Conservation (phyloP, 805 yeast genomes). For the Yamadazyma akitaensis region DNA sequence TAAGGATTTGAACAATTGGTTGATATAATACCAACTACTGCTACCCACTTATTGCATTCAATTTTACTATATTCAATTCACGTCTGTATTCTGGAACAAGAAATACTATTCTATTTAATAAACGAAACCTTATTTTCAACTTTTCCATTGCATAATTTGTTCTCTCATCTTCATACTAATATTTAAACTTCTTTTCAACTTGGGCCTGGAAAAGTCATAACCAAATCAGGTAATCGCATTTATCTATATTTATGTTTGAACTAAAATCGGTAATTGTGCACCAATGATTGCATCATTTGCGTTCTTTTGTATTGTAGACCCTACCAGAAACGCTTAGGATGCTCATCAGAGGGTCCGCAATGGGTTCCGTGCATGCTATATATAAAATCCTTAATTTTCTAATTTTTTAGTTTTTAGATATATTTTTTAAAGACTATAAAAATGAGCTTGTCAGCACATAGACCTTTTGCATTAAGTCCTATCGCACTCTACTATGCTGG, state of each 20-base stretch:
- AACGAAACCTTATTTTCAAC: neutral
- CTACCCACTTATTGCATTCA: neutral
- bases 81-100: neutral
- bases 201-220: neutral
- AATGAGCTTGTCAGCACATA: constrained; percentile 4
- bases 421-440: neutral
- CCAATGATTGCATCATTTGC: neutral
- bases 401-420: neutral
- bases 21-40: constrained; percentile 5
- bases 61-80: neutral
- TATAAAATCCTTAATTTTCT: neutral
- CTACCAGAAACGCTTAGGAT: neutral
- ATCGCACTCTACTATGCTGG: constrained; percentile 2
- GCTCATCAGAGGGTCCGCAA: neutral
- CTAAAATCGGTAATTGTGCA: constrained; percentile 1
- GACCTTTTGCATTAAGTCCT: neutral
- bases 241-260: neutral
- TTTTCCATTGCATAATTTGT: neutral
- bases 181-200: no score
- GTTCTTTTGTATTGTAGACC: neutral
- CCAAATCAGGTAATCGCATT: neutral
- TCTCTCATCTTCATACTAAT: neutral
- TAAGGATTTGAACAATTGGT: constrained; percentile 16
- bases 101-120: neutral
- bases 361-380: neutral